Percentiles rank a stretch among this genome's conserved stretches.
phyloP scores from a whole-genome alignment of 352 stramenopile genomes.

The Globisporangium canariense region DNA sequence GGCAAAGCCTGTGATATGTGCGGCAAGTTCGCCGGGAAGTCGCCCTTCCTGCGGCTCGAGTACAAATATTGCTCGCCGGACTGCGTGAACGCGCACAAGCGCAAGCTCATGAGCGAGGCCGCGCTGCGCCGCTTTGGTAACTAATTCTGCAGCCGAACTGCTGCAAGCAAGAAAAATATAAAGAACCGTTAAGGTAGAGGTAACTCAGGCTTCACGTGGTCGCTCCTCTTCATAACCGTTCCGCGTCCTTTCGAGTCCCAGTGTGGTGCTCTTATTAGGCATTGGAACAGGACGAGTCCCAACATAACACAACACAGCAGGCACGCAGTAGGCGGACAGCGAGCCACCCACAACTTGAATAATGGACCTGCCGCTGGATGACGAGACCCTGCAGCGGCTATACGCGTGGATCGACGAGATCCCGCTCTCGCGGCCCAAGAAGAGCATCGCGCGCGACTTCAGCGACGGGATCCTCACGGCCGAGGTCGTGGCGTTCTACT shows the following conservation, averaged over 20 bases:
- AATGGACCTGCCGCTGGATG: slow-evolving; percentile 71
- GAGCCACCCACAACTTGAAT: slow-evolving; percentile 18
- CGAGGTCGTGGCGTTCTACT: slow-evolving; percentile 93
- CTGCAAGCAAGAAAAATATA: not conserved
- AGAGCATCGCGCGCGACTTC: slow-evolving; percentile 95
- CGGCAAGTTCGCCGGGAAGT: slow-evolving; percentile 78
- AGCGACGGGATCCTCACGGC: slow-evolving; percentile 90
- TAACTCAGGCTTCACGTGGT: not conserved
- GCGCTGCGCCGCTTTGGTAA: slow-evolving; percentile 76
- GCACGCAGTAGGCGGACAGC: not conserved
- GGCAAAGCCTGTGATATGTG: slow-evolving; percentile 76
- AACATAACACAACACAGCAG: not conserved
- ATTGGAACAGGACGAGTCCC: not conserved
- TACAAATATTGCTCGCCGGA: slow-evolving; percentile 94
- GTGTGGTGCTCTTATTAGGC: not conserved
- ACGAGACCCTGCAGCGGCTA: slow-evolving; percentile 90
- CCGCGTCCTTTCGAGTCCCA: slow-evolving; percentile 27
- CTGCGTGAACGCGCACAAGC: slow-evolving; percentile 91
- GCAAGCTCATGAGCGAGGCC: slow-evolving; percentile 91
- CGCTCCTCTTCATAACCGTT: slow-evolving; percentile 12
- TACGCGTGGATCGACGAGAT: slow-evolving; percentile 97
- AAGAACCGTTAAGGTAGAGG: not conserved
- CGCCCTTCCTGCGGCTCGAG: slow-evolving; percentile 89
- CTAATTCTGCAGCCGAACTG: slow-evolving; percentile 15
- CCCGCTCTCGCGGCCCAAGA: slow-evolving; percentile 92